A percentile compares a stretch with the other conserved stretches of the same genome.
Evolutionary conservation across 108 stramenopile genomes (phyloP).

Genomic region (Aurantiochytrium sp.): DNA sequence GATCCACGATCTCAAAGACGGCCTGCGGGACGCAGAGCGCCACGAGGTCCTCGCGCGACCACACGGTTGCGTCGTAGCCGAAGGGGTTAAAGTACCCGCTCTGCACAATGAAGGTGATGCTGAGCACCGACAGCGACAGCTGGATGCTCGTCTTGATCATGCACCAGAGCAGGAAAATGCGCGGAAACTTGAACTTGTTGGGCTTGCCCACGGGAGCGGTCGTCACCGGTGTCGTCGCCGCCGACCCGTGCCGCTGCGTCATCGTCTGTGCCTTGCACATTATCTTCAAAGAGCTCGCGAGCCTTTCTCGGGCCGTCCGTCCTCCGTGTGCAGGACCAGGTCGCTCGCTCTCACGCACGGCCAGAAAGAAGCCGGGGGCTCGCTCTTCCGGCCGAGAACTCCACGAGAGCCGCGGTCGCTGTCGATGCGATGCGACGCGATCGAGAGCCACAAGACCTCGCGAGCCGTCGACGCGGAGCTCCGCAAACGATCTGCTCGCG

Average conservation of each 20-base stretch:
- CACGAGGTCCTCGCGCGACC: background rate
- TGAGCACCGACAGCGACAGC: background rate
- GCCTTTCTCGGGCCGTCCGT: too few relatives aligned
- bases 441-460: too few relatives aligned
- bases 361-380: too few relatives aligned
- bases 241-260: background rate
- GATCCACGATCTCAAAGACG: slow-evolving; percentile 4
- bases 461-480: too few relatives aligned
- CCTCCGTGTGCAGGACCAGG: too few relatives aligned
- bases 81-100: background rate
- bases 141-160: slow-evolving; percentile 22
- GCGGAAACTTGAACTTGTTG: background rate
- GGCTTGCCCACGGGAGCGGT: background rate
- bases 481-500: too few relatives aligned
- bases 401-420: too few relatives aligned
- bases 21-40: slow-evolving; percentile 9
- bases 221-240: background rate
- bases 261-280: too few relatives aligned
- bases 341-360: too few relatives aligned
- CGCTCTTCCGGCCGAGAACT: too few relatives aligned
- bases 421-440: too few relatives aligned
- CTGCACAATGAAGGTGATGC: slow-evolving; percentile 20
- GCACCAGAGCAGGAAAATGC: background rate
- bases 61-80: slow-evolving; percentile 6
- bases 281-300: too few relatives aligned